Conservation (phyloP, 2,329 filamentous ascomycete genomes). For the Fusarium gaditjirri region DNA sequence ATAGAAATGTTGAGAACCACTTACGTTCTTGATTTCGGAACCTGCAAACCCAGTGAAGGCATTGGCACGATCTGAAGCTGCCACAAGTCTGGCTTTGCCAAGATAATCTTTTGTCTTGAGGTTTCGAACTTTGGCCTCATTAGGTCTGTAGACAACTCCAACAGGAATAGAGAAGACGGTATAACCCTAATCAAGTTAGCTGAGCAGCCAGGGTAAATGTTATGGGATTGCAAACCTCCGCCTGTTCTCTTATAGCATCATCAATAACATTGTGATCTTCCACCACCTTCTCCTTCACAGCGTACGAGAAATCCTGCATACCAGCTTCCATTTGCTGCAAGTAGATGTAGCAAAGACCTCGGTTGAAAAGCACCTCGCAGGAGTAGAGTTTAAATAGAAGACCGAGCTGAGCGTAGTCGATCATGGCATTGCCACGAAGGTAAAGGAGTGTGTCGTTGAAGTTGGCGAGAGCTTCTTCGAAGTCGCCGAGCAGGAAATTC, state of each 20-base stretch:
- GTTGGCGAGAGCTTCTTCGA: constrained; percentile 95
- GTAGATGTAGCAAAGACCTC: constrained; percentile 97
- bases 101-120: constrained; percentile 98
- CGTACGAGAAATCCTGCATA: constrained; percentile 89
- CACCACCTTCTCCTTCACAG: constrained; percentile 94
- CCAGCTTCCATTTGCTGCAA: constrained; percentile 90
- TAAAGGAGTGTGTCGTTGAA: constrained; percentile 98
- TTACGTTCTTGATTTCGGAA: constrained; percentile 79
- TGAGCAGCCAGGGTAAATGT: neutral
- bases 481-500: constrained; percentile 96
- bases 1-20: constrained; percentile 39
- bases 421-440: constrained; percentile 93
- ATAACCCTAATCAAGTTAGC: constrained; percentile 75
- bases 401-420: constrained; percentile 96
- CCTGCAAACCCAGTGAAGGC: constrained; percentile 85
- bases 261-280: constrained; percentile 98
- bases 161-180: constrained; percentile 99
- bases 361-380: constrained; percentile 97
- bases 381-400: constrained; percentile 97
- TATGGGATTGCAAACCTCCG: constrained; percentile 71
- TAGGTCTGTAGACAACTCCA: constrained; percentile 92
- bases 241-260: constrained; percentile 92
- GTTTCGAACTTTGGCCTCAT: constrained; percentile 98
- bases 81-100: constrained; percentile 93
- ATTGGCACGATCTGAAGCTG: constrained; percentile 83